Evolutionary conservation across 1,139 yeast species (phyloP), one percentile per base, ranked within the genome.

Genomic region (Scheffersomyces parashehatae): DNA sequence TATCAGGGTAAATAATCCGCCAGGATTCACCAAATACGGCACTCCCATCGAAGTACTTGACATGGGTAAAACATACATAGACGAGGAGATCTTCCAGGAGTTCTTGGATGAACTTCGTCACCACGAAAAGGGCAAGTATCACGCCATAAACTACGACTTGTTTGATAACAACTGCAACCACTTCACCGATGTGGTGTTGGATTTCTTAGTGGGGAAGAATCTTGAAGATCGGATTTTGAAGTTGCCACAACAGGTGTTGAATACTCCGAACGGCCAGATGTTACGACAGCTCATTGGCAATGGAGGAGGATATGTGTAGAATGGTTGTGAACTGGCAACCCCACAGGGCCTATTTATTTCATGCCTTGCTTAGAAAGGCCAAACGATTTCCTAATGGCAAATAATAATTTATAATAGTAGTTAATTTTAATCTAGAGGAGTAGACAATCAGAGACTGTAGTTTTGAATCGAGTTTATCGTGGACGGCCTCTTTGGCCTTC

Each of bases 161-260:
- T 82, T 84, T 49, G 77, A 77, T 43, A 83, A 83, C 61, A 84
- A 84, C 56, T 84, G 90, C 60, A 84, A 84, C 62, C 86, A 84
- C 51, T 83, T 84, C 63, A 73, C 85, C 12, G 77, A 82, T 50
- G 80, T 75, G 38, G 55, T 81, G 44, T 59, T 79, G 38, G 83
- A 83, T 51, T 83, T 84, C 51, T 65, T 83, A 49, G 82, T 80
- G 34, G 87, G 85, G 12, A 66, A 70, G 47, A 63, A 63, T 44
- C 56, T 74, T 55, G 65, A 79, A 63, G 63, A 85, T 70, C 41
- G 70, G 53, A 82, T 84, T 26, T 62, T 75, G 40, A 62, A 69
- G 24, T 67, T 83, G 36, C 89, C 90, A 0, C 71, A 74, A 37
- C 70, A 68, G 33, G 88, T 84, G 2, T 67, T 83, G 47, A 65